Evolutionary conservation across 176 grass and related monocot genomes (phyloP).

Genomic region (Hsuehochloa calcarea): DNA sequence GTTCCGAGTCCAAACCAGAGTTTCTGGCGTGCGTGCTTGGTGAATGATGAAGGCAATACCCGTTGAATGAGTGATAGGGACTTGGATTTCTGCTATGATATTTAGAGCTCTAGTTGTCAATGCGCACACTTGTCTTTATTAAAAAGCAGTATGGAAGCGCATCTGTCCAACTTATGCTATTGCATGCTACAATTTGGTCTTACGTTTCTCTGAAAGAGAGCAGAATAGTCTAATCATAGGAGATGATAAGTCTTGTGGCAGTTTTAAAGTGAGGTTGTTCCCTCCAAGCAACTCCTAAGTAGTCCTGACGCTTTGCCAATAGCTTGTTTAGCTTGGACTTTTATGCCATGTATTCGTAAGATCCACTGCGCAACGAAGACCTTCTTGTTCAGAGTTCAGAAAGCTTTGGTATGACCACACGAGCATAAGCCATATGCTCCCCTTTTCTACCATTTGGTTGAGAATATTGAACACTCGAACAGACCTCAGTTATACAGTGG

Average conservation of each 20-base stretch:
- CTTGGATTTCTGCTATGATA: background rate
- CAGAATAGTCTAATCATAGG: slow-evolving; percentile 7
- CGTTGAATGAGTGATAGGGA: slow-evolving; percentile 42
- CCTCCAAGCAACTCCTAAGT: slow-evolving; percentile 49
- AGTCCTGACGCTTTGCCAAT: slow-evolving; percentile 3
- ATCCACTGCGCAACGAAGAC: background rate
- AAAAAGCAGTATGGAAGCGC: slow-evolving; percentile 35
- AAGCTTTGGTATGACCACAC: background rate
- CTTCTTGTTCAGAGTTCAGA: background rate
- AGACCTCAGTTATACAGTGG: background rate
- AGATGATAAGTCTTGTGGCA: slow-evolving; percentile 23
- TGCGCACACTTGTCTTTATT: slow-evolving; percentile 22
- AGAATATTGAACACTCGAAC: slow-evolving; percentile 14
- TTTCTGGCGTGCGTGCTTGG: slow-evolving; percentile 33
- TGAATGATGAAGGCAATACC: slow-evolving; percentile 28
- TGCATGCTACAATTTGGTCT: background rate
- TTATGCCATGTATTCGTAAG: slow-evolving; percentile 19
- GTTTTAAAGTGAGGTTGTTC: slow-evolving; percentile 43
- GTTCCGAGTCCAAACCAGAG: background rate
- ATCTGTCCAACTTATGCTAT: slow-evolving; percentile 38
- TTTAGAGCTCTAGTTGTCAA: slow-evolving; percentile 32
- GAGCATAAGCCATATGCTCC: background rate
- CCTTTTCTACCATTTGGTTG: slow-evolving; percentile 37
- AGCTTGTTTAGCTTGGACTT: slow-evolving; percentile 29
- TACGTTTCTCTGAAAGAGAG: background rate